Evolutionary conservation across 352 stramenopile genomes (phyloP).

Genomic region (Saprolegnia parasitica): DNA sequence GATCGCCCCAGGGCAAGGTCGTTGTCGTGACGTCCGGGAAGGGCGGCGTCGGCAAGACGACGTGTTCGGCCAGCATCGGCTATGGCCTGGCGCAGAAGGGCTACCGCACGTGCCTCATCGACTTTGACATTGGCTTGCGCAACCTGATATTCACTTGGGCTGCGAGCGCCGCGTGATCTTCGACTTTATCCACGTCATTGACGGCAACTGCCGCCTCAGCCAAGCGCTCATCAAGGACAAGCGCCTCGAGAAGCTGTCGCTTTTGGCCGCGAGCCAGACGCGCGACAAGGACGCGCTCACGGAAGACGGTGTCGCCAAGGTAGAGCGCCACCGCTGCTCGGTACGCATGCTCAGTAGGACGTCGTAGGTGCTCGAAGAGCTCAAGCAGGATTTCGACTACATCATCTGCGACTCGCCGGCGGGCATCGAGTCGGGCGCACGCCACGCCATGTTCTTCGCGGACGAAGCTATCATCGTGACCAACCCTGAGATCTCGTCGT

Average conservation of each 20-base stretch:
- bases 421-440: conserved; percentile 85
- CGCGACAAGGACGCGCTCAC: conserved; percentile 88
- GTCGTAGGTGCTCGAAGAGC: conserved; percentile 74
- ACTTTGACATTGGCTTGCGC: conserved; percentile 92
- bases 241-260: conserved; percentile 69
- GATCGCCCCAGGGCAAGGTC: conserved; percentile 45
- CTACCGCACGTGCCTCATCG: conserved; percentile 87
- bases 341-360: not conserved
- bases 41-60: conserved; percentile 91
- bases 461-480: conserved; percentile 92
- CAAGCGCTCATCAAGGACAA: conserved; percentile 91
- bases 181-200: conserved; percentile 92
- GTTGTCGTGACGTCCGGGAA: conserved; percentile 91
- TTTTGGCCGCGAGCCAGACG: conserved; percentile 88
- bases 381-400: conserved; percentile 82
- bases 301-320: conserved; percentile 70
- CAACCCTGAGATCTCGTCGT: conserved; percentile 91
- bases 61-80: conserved; percentile 80
- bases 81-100: conserved; percentile 80
- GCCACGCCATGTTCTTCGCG: conserved; percentile 91
- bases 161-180: conserved; percentile 92
- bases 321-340: not conserved
- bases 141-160: conserved; percentile 92
- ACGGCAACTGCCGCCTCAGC: conserved; percentile 84
- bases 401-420: conserved; percentile 88